Evolutionary conservation across 352 stramenopile genomes (phyloP), one percentile per base, ranked within the genome.

Genomic region (Globisporangium canariense): DNA sequence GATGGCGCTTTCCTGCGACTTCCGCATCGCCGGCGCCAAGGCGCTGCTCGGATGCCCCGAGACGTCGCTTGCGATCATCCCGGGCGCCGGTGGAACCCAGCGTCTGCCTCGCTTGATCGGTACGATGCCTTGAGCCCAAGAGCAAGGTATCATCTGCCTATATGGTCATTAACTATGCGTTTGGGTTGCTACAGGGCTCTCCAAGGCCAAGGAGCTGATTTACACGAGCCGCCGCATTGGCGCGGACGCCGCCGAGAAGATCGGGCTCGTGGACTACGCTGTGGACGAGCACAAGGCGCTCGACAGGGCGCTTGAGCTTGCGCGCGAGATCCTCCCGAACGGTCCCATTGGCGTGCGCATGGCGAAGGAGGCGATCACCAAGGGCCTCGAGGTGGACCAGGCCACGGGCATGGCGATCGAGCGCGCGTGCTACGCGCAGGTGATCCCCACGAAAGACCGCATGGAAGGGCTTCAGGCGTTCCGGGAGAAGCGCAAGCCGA

Each of bases 141-240:
- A 55, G 18, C 13, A 20, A 36, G 28, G 4, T 55, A 2, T 13
- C 2, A 38, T 38, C 10, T 20, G 16, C 20, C 9, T 47, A 14
- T 43, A 22, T 5, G 51, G 20, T 50, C 49, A 13, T 13, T 41
- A 14, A 43, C 3, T 58, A 18, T 13, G 18, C 1, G 4, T 49
- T 65, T 41, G 10, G 13, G 2, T 50, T 53, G 7, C 5, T 20
- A 7, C 60, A 89, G 80, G 83, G 4, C 73, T 93, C 28, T 90
- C 91, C 20, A 94, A 94, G 69, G 94, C 94, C 10, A 98, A 98
- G 69, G 93, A 98, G 65, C 81, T 98, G 34, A 97, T 98, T 66
- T 98, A 94, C 70, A 98, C 92, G 5, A 93, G 83, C 43, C 80
- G 88, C n/a, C 83, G 88, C 30, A 77, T 98, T 9, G 73, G 75